Conservation (phyloP, 2,329 filamentous ascomycete species). For the Chrysosporium keratinophilum region DNA sequence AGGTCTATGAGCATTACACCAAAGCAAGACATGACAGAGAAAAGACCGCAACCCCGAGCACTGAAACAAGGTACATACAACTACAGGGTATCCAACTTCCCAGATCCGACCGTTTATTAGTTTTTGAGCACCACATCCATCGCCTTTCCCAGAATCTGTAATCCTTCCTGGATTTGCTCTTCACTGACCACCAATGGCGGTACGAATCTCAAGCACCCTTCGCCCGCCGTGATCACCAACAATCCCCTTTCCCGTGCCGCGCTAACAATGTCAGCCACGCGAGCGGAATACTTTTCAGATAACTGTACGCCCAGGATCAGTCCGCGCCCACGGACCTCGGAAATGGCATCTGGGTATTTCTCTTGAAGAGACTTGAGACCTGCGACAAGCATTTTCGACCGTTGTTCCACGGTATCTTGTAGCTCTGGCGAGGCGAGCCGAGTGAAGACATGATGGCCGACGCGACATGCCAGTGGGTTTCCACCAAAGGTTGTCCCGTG, state of each 20-base stretch:
- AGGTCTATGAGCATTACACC: no score
- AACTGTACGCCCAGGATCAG: constrained; percentile 82
- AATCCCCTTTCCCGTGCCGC: constrained; percentile 80
- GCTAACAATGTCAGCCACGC: constrained; percentile 54
- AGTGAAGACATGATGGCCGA: constrained; percentile 76
- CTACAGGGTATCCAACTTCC: background rate
- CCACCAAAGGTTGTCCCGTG: constrained; percentile 93
- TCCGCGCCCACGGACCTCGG: constrained; percentile 71
- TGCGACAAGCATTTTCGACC: constrained; percentile 50
- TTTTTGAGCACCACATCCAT: constrained; percentile 45
- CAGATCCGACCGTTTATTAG: background rate
- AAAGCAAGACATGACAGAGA: no score
- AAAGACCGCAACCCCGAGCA: no score
- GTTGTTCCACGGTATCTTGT: constrained; percentile 58
- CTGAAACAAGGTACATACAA: no score
- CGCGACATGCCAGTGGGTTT: constrained; percentile 72
- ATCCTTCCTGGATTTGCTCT: constrained; percentile 66
- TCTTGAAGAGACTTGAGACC: constrained; percentile 49
- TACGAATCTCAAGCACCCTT: constrained; percentile 84
- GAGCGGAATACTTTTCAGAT: constrained; percentile 51
- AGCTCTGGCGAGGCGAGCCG: constrained; percentile 62
- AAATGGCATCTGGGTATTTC: constrained; percentile 60
- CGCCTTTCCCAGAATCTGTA: constrained; percentile 63
- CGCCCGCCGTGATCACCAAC: constrained; percentile 83
- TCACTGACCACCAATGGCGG: constrained; percentile 73